These are phyloP conservation scores for Wallacemonas sp. DNA, from an alignment of 208 protist species.

Conservation along the genomic window DNA sequence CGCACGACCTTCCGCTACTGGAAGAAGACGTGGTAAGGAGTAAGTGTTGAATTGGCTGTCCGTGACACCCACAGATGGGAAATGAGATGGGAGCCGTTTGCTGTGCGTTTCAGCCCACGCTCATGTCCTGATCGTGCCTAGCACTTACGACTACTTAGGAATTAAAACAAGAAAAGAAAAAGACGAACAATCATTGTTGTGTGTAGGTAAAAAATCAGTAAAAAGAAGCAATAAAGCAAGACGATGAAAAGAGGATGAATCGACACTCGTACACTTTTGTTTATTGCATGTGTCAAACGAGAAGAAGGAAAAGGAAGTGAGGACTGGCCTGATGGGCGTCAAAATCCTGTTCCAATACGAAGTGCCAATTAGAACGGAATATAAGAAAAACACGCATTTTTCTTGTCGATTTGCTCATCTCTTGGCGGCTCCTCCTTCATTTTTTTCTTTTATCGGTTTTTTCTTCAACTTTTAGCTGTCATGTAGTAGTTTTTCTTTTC, in stretches of 20 bases:
- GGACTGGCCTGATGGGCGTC: too few relatives aligned
- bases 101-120: background rate
- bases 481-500: constrained; percentile 23
- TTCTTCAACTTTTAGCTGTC: constrained; percentile 2
- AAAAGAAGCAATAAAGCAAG: background rate
- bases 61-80: constrained; percentile 6
- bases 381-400: background rate
- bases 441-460: constrained; percentile 7
- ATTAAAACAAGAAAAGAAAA: too few relatives aligned
- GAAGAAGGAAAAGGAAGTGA: background rate
- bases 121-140: background rate
- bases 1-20: constrained; percentile 91
- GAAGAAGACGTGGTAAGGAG: constrained; percentile 84
- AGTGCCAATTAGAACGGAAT: too few relatives aligned
- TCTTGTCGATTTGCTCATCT: too few relatives aligned
- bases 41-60: background rate
- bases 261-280: background rate
- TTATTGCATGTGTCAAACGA: background rate
- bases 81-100: background rate
- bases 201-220: constrained; percentile 5
- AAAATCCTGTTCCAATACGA: too few relatives aligned
- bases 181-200: constrained; percentile 5
- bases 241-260: background rate
- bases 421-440: background rate
- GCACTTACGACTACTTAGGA: constrained; percentile 15